Percentiles rank a stretch among this genome's conserved stretches.
Evolutionary conservation across 2,329 filamentous ascomycete genomes (phyloP).

Genomic region (Purpureocillium takamizusanense): DNA sequence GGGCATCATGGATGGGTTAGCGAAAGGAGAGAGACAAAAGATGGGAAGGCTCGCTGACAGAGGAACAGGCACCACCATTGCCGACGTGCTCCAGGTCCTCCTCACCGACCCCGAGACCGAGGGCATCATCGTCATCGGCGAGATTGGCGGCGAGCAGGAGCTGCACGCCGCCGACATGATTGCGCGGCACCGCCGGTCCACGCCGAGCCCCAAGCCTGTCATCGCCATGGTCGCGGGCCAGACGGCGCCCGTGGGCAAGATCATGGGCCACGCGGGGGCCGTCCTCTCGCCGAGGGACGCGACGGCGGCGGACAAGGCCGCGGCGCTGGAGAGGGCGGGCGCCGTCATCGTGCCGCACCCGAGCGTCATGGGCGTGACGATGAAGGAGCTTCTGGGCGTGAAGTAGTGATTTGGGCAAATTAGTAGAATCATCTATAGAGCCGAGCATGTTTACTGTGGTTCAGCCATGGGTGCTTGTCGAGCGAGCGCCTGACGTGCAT

Average conservation of each 20-base stretch:
- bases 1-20: too few species aligned
- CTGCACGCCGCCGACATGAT: conserved; percentile 66
- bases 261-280: conserved; percentile 69
- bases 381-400: conserved; percentile 20
- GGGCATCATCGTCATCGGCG: conserved; percentile 63
- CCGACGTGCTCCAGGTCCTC: conserved; percentile 60
- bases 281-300: conserved; percentile 29
- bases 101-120: conserved; percentile 60
- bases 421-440: too few species aligned
- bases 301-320: conserved; percentile 21
- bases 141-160: conserved; percentile 63
- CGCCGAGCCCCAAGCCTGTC: conserved; percentile 51
- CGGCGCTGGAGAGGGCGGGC: conserved; percentile 23
- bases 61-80: conserved; percentile 49
- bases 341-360: conserved; percentile 28
- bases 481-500: too few species aligned
- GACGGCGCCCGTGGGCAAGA: conserved; percentile 48
- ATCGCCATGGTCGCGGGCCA: conserved; percentile 58
- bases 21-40: too few species aligned
- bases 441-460: too few species aligned
- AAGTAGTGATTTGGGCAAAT: too few species aligned
- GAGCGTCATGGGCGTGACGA: conserved; percentile 24
- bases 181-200: conserved; percentile 48
- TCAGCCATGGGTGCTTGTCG: too few species aligned
- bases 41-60: not conserved